Evolutionary conservation across 805 yeast species (phyloP).

Genomic region (Metschnikowia drakensbergensis): DNA sequence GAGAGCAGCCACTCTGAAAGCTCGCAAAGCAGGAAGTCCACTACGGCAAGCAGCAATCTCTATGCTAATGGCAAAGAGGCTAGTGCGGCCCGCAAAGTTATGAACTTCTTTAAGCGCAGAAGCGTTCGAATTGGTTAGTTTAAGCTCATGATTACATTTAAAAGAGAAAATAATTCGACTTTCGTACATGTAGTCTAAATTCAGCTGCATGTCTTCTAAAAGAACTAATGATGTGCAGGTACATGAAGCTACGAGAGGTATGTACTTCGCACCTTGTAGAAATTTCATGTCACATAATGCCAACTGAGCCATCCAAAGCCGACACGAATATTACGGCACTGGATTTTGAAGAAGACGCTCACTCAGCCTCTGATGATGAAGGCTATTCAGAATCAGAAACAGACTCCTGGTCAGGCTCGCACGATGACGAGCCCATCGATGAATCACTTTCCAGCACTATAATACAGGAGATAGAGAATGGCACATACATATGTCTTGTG

Average conservation of each 20-base stretch:
- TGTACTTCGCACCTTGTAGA: background rate
- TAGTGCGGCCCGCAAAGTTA: slow-evolving; percentile 57
- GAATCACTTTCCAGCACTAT: slow-evolving; percentile 42
- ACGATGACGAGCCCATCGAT: slow-evolving; percentile 16
- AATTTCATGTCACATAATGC: background rate
- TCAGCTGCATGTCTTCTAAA: background rate
- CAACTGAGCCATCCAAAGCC: background rate
- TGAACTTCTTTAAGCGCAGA: slow-evolving; percentile 20
- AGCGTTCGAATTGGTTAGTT: slow-evolving; percentile 18
- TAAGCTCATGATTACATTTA: background rate
- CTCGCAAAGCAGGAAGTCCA: slow-evolving; percentile 24
- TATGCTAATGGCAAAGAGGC: slow-evolving; percentile 48
- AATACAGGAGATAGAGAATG: slow-evolving; percentile 55
- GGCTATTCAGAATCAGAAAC: slow-evolving; percentile 10
- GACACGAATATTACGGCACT: background rate
- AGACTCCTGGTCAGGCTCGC: background rate
- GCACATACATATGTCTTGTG: slow-evolving; percentile 78
- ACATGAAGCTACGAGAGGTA: background rate
- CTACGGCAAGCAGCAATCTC: slow-evolving; percentile 20
- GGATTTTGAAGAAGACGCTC: background rate
- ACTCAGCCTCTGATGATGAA: background rate
- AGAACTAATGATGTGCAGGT: background rate
- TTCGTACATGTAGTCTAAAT: background rate
- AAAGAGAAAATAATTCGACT: background rate
- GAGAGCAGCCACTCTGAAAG: slow-evolving; percentile 29